Base-by-base conservation (phyloP, 768 basidiomycete species). In the Panaeolus cyanescens region DNA sequence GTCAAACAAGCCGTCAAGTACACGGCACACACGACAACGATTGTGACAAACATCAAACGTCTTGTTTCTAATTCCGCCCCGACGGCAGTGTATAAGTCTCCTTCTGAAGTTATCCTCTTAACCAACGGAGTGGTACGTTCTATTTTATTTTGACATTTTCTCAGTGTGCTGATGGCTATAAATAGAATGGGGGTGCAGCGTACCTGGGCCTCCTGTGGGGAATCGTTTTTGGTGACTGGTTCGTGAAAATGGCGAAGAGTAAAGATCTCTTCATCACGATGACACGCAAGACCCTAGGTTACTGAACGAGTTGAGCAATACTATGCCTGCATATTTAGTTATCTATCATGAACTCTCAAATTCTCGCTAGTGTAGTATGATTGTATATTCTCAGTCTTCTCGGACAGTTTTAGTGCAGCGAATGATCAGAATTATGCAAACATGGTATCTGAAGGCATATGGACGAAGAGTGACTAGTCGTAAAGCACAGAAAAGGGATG, bases 1-100 rank as follows among this genome's bases (percentile, higher is more conserved):
- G 84, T 89, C 67, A 89, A 89, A 66, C 87, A 79, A 54, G 63
- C 74, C 20, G 66, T 66, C 25, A 89, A 89, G 66, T 75, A 75
- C 2, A 63, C 56, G 1, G 74, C 70, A 3, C 88, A 89, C 53
- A 72, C 69, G 0, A 65, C 60, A 0, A 65, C 87, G 28, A 77
- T 83, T 19, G 75, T 76, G 8, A 70, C 75, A 15, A 90, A 90
- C 63, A 69, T 88, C 13, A 30, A 83, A 8, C 64, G 64, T 8
- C 68, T 69, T 36, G 58, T 77, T 7, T 61, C 68, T 8, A 68
- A 67, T 20, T 70, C 66, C n/a, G 56, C 65, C 3, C 69, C 75
- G 59, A 79, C 76, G 50, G 63, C 66, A 32, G 62, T 60, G 12
- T 73, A 73, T 31, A 65, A 59, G 34, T 66, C 66, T 25, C 66